Base-by-base conservation (phyloP, 495 filamentous ascomycete genomes). In the Achaetomiella virescens region DNA sequence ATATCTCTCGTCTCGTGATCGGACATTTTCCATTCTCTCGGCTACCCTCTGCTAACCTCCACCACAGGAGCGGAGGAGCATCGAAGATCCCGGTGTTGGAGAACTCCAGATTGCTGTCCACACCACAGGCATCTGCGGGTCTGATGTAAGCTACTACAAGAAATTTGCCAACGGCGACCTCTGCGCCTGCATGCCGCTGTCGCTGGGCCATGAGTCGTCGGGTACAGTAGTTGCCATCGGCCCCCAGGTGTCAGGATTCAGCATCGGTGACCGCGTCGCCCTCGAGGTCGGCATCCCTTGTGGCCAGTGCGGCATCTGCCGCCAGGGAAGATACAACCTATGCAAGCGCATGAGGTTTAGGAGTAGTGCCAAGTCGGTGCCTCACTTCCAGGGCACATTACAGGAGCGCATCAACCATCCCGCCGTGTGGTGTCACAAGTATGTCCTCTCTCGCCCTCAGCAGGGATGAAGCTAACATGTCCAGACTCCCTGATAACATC, bases 341-440 rank as follows among this genome's bases (percentile, higher is more conserved):
- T 97, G 91, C 75, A 81, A 84, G 52, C 75, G 75, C 21, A 86
- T 97, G 84, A 78, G 77, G 29, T 97, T 97, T 70, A 78, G 90
- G 67, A 87, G 85, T 64, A 89, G 84, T 60, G 91, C 89, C 44
- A 95, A 93, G 69, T 78, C 78, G 37, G 84, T 84, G 58, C 91
- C 91, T 36, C 91, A 96, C 63, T 84, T 84, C 55, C 89, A 95
- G 71, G 91, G 91, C 21, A 95, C 90, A n/a, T 77, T 96, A 31
- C 91, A 95, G 73, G 87, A 90, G 59, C 78, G 80, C 48, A 90
- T 95, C 57, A 96, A 95, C 70, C 90, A 95, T 70, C 90, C 89
- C 0, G 89, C 88, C 10, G 73, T 68, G 35, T 89, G 85, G 84
- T 88, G 84, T 64, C 82, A 89, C 61, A 84, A 82, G 83, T 84